A percentile compares a stretch with the other conserved stretches of the same genome.
Evolutionary conservation across 345 rosid species (phyloP).

Genomic region (Salix arbutifolia): DNA sequence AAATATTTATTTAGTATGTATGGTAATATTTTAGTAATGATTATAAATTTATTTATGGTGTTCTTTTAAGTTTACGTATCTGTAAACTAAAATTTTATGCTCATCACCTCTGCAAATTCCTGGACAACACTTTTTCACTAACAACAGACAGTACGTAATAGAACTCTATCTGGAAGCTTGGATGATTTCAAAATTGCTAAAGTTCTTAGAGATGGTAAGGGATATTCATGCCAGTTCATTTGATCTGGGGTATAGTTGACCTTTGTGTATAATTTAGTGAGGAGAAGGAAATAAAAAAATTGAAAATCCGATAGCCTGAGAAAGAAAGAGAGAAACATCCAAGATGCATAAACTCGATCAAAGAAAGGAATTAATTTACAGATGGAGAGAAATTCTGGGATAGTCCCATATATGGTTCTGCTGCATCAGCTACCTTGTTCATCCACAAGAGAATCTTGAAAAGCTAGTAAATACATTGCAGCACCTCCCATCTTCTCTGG

Average conservation of each 20-base stretch:
- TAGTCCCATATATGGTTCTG: background rate
- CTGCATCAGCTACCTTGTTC: background rate
- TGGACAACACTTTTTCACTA: no score
- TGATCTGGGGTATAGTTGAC: background rate
- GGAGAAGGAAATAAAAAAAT: background rate
- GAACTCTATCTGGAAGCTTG: no score
- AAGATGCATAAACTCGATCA: background rate
- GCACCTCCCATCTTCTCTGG: constrained; percentile 12
- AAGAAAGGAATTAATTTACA: background rate
- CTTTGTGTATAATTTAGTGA: background rate
- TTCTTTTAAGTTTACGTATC: no score
- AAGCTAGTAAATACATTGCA: background rate
- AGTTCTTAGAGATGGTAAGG: no score
- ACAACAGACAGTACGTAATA: no score
- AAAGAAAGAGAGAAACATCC: background rate
- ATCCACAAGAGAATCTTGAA: background rate
- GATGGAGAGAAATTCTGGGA: background rate
- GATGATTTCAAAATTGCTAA: no score
- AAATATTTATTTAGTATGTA: no score
- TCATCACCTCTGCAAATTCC: no score
- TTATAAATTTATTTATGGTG: no score
- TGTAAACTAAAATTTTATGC: no score
- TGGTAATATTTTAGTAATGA: no score
- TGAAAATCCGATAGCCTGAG: background rate
- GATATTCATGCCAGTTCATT: background rate